Conservation (phyloP, 768 basidiomycete genomes). For the Leccinum arenicola region DNA sequence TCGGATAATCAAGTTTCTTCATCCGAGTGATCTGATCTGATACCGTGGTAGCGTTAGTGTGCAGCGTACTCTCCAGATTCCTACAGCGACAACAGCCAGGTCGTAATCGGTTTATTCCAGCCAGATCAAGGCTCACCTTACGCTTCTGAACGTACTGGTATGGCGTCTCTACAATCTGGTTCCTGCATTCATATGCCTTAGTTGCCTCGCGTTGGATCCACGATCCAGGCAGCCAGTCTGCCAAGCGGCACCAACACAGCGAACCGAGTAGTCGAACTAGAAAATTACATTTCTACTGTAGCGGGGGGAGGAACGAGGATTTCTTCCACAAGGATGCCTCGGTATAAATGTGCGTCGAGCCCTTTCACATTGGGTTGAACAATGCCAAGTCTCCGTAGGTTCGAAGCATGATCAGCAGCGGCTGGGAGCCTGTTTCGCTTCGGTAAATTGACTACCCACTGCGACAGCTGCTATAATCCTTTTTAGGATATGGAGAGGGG, state of each 20-base stretch:
- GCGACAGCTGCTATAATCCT: background rate
- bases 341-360: background rate
- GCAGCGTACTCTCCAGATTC: background rate
- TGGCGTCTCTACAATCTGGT: slow-evolving; percentile 3
- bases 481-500: background rate
- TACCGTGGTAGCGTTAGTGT: background rate
- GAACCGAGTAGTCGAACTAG: background rate
- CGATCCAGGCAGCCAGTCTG: slow-evolving; percentile 2
- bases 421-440: background rate
- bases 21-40: background rate
- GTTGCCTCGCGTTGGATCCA: slow-evolving; percentile 1
- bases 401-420: background rate
- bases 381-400: background rate
- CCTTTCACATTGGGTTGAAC: background rate
- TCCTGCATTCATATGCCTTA: background rate
- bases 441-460: background rate
- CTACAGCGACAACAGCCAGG: background rate
- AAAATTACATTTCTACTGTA: background rate
- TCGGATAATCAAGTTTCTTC: background rate
- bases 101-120: background rate
- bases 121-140: background rate
- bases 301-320: background rate
- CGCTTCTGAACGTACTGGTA: background rate
- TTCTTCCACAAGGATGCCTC: background rate
- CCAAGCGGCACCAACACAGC: background rate